Evolutionary conservation across 306 rosid genomes (phyloP).

Genomic region (Ceratonia siliqua): DNA sequence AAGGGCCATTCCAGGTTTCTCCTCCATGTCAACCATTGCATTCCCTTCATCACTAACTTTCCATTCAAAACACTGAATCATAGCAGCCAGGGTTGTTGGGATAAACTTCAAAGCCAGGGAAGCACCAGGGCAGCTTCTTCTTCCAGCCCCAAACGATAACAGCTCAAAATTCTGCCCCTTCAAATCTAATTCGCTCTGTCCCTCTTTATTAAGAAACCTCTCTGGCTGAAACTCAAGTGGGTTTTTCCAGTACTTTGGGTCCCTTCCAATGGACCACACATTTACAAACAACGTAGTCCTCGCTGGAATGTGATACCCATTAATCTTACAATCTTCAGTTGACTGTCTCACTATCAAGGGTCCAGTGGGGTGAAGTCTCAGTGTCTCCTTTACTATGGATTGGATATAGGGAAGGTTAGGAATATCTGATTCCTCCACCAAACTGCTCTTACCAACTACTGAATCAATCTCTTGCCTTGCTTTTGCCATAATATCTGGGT

Average conservation of each 20-base stretch:
- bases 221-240: too few relatives aligned
- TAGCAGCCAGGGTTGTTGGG: too few relatives aligned
- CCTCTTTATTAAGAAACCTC: too few relatives aligned
- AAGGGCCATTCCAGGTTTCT: slow-evolving; percentile 52
- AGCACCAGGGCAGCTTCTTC: too few relatives aligned
- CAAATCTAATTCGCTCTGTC: too few relatives aligned
- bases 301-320: slow-evolving; percentile 50
- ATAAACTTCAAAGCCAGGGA: too few relatives aligned
- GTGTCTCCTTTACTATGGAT: slow-evolving; percentile 58
- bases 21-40: slow-evolving; percentile 51
- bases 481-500: slow-evolving; percentile 51
- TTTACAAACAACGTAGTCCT: slow-evolving; percentile 43
- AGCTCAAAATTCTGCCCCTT: too few relatives aligned
- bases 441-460: slow-evolving; percentile 45
- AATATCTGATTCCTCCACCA: slow-evolving; percentile 57
- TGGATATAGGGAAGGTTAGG: slow-evolving; percentile 51
- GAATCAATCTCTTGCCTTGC: slow-evolving; percentile 50
- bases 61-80: slow-evolving; percentile 67
- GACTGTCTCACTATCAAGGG: slow-evolving; percentile 55
- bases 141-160: too few relatives aligned
- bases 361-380: slow-evolving; percentile 62
- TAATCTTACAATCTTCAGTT: slow-evolving; percentile 34
- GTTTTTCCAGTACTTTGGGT: too few relatives aligned
- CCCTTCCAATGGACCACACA: too few relatives aligned
- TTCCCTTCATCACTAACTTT: slow-evolving; percentile 40